Evolutionary conservation across 768 basidiomycete species (phyloP).

Genomic region (Russula lepida): DNA sequence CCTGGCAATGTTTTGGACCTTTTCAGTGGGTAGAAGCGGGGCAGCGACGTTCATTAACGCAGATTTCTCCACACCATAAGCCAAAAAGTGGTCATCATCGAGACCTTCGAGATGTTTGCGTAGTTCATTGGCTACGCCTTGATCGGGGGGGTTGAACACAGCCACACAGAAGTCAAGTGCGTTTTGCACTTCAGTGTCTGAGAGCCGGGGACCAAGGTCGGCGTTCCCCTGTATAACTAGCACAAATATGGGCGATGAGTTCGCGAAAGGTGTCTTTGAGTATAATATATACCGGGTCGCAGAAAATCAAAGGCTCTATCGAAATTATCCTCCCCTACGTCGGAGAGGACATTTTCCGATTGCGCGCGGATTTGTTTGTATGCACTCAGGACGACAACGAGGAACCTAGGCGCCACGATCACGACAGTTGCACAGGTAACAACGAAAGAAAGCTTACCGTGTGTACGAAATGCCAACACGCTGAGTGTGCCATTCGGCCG

Average conservation of each 20-base stretch:
- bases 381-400: slow-evolving; percentile 30
- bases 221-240: slow-evolving; percentile 74
- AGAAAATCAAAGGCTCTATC: slow-evolving; percentile 36
- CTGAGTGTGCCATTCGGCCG: slow-evolving; percentile 36
- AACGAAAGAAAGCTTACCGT: slow-evolving; percentile 26
- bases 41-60: not conserved
- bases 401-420: slow-evolving; percentile 14
- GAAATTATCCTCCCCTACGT: slow-evolving; percentile 37
- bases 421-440: not conserved
- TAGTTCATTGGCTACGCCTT: slow-evolving; percentile 43
- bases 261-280: not conserved
- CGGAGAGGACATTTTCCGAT: slow-evolving; percentile 30
- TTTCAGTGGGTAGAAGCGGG: slow-evolving; percentile 11
- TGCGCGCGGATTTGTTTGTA: slow-evolving; percentile 40
- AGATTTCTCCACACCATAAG: not conserved
- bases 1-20: slow-evolving; percentile 7
- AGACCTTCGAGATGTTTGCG: slow-evolving; percentile 21
- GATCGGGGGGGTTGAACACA: slow-evolving; percentile 60
- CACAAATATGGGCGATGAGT: not conserved
- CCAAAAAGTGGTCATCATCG: not conserved
- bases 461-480: slow-evolving; percentile 43
- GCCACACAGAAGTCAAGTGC: slow-evolving; percentile 73
- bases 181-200: slow-evolving; percentile 63
- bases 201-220: slow-evolving; percentile 64
- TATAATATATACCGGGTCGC: slow-evolving; percentile 30